Evolutionary conservation across 345 rosid genomes (phyloP), one percentile per base, ranked within the genome.

Genomic region (Salix udensis): DNA sequence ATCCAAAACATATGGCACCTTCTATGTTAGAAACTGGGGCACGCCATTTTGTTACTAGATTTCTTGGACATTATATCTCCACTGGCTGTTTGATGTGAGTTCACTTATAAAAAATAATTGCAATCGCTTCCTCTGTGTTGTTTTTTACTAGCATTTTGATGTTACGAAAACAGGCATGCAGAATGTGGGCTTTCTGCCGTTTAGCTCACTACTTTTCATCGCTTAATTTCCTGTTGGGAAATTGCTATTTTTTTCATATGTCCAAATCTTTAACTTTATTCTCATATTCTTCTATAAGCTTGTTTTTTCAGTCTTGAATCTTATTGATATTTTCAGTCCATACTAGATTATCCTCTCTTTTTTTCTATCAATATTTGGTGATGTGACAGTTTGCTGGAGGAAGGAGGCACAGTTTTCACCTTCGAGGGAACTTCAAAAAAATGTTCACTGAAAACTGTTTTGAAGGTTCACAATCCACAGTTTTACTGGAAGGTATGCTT

Each of bases 401-500:
- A 88, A 82, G 97, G 95, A 65, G 97, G 97, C 73, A 87, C 91
- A 18, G 84, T 82, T 78, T 90, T 86, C 73, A 86, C 86, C 12
- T 91, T 92, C 21, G 86, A 85, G 24, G 97, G 91, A 76, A 76
- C 83, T 12, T 50, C 64, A 37, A 50, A 77, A 69, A 81, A 80
- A 36, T 91, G 87, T 82, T 71, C 84, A 48, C 78, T 85, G 39
- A 85, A 85, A 80, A 76, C 84, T 79, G 82, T 80, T 65, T 74
- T 94, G 75, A 87, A 80, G 76, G 81, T 94, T 76, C 92, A 90
- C 81, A 86, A 74, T 84, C 92, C 95, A 28, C 91, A 86, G 67
- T 92, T 94, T 86, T 92, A 94, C 84, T 92, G 97, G 93, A 94
- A 94, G 97, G 97, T 91, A 52, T 9, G 10, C 34, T 5, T 36